These are phyloP conservation scores for Hemisphaericaspora nanyangensis DNA, from an alignment of 805 yeast species.

Conservation along the genomic window DNA sequence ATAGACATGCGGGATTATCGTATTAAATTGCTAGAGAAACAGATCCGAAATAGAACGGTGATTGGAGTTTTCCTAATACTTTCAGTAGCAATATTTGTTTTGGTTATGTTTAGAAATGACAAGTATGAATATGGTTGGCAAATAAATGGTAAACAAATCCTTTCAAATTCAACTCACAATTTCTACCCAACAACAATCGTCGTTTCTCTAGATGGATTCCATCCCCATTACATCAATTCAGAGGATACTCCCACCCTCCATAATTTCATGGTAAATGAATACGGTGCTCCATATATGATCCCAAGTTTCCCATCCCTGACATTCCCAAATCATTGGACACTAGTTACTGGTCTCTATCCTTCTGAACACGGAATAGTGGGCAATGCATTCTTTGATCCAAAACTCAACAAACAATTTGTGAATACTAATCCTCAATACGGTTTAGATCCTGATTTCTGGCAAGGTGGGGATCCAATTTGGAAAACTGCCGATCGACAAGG, in stretches of 20 bases:
- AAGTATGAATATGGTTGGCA: background rate
- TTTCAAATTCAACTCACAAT: conserved; percentile 59
- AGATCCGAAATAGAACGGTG: conserved; percentile 15
- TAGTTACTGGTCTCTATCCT: conserved; percentile 84
- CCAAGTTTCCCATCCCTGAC: conserved; percentile 90
- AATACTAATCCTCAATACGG: conserved; percentile 56
- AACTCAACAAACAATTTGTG: conserved; percentile 50
- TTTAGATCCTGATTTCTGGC: conserved; percentile 63
- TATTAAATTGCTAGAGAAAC: conserved; percentile 21
- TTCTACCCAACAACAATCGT: conserved; percentile 79
- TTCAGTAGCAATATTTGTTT: background rate
- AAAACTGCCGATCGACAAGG: conserved; percentile 63
- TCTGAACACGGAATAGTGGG: conserved; percentile 84
- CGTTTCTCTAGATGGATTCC: conserved; percentile 84
- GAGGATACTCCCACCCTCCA: conserved; percentile 70
- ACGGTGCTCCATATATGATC: conserved; percentile 75
- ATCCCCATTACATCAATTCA: conserved; percentile 76
- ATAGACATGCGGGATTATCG: conserved; percentile 20
- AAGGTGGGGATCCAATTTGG: conserved; percentile 89
- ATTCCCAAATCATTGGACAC: conserved; percentile 89
- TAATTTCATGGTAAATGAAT: conserved; percentile 46
- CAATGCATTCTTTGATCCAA: conserved; percentile 71
- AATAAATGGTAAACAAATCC: background rate
- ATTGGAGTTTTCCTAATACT: conserved; percentile 5
- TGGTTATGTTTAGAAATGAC: background rate